phyloP scores from a whole-genome alignment of 139 green algal genomes.

The Parachlorella kessleri region DNA sequence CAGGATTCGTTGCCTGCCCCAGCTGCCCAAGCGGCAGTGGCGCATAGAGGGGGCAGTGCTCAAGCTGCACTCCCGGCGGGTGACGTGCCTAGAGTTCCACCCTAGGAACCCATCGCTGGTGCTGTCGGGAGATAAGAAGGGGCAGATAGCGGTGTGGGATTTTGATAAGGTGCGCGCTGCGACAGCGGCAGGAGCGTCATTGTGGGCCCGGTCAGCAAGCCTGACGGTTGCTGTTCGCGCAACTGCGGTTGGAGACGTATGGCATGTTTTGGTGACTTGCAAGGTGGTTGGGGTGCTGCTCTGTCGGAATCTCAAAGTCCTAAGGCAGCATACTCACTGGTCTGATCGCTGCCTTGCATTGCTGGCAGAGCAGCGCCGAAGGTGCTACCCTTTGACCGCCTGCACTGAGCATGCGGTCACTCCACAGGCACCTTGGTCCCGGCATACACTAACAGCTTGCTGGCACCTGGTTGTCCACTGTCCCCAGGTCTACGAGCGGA shows the following conservation, averaged over 20 bases:
- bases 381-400: neutral
- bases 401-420: neutral
- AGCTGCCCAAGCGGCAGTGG: slow-evolving; percentile 24
- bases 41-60: slow-evolving; percentile 85
- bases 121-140: slow-evolving; percentile 82
- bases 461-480: neutral
- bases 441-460: neutral
- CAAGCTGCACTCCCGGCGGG: slow-evolving; percentile 75
- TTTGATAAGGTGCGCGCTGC: slow-evolving; percentile 56
- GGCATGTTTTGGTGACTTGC: too few species aligned
- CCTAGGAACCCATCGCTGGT: slow-evolving; percentile 56
- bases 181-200: neutral
- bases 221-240: neutral
- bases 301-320: neutral
- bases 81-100: slow-evolving; percentile 83
- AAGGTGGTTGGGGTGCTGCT: neutral
- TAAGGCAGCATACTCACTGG: too few species aligned
- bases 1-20: too few species aligned
- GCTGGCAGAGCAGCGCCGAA: neutral
- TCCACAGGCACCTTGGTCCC: neutral
- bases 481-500: slow-evolving; percentile 76
- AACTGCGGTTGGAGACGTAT: too few species aligned
- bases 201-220: neutral
- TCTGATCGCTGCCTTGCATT: neutral
- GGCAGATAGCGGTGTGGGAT: slow-evolving; percentile 85